These are phyloP conservation scores for Plantago rigida DNA, from an alignment of 305 asterid species.

Conservation along the genomic window DNA sequence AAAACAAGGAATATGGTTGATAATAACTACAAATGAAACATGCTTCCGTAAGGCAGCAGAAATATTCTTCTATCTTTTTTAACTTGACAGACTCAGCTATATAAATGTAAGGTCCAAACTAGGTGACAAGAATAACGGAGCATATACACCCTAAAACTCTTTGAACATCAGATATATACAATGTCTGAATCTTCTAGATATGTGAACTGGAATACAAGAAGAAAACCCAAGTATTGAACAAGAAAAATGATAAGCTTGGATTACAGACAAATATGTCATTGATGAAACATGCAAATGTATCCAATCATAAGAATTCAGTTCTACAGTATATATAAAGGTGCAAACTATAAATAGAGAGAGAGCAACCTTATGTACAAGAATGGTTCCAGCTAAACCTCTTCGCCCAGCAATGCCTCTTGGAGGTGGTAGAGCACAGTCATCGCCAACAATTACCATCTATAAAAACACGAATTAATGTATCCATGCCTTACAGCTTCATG, in stretches of 20 bases:
- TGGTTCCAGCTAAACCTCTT: conserved; percentile 97
- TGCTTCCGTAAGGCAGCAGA: too few relatives aligned
- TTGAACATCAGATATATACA: neutral
- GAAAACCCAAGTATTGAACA: conserved; percentile 8
- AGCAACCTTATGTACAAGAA: conserved; percentile 86
- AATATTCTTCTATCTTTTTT: too few relatives aligned
- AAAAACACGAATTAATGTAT: conserved; percentile 24
- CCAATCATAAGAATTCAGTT: conserved; percentile 10
- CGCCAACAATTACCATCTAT: conserved; percentile 97
- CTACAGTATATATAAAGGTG: neutral
- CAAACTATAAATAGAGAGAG: conserved; percentile 20
- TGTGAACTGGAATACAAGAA: neutral
- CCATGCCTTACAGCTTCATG: conserved; percentile 12
- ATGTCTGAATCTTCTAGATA: neutral
- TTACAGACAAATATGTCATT: neutral
- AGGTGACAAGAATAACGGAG: too few relatives aligned
- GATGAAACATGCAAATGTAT: conserved; percentile 7
- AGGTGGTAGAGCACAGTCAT: conserved; percentile 97
- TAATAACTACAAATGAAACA: too few relatives aligned
- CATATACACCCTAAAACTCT: neutral
- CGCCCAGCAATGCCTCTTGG: conserved; percentile 98
- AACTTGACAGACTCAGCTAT: too few relatives aligned
- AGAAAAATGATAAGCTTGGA: conserved; percentile 1
- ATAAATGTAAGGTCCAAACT: too few relatives aligned
- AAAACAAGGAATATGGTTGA: too few relatives aligned